Conservation (phyloP, 345 rosid genomes). For the Anacardium occidentale region DNA sequence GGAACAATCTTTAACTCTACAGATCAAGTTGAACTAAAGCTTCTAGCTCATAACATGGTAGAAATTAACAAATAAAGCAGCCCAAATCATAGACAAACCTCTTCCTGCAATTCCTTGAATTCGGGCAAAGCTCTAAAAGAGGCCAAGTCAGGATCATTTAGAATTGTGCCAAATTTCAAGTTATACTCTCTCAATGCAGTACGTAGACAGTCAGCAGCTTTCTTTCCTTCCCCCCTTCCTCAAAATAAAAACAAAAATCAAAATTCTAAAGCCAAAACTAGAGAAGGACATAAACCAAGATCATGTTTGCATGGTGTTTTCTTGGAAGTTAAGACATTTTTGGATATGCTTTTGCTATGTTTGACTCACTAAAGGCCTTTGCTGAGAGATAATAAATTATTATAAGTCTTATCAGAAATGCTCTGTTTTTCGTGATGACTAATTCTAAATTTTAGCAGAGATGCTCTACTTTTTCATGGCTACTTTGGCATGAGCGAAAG, state of each 20-base stretch:
- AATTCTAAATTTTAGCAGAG: neutral
- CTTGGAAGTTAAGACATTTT: neutral
- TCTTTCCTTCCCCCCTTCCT: constrained; percentile 79
- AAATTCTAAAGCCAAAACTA: neutral
- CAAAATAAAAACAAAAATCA: constrained; percentile 25
- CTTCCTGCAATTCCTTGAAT: constrained; percentile 93
- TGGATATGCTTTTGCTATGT: neutral
- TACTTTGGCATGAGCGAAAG: neutral
- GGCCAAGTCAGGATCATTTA: constrained; percentile 95
- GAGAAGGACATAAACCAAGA: neutral
- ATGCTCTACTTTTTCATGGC: neutral
- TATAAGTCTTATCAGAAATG: neutral
- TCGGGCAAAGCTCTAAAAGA: constrained; percentile 90
- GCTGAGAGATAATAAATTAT: neutral
- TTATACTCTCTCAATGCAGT: constrained; percentile 78
- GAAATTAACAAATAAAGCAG: constrained; percentile 7
- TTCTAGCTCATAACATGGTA: neutral
- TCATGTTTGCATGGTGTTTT: neutral
- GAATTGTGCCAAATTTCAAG: constrained; percentile 86
- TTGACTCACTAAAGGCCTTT: neutral
- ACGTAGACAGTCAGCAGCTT: constrained; percentile 79
- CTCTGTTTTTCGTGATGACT: neutral
- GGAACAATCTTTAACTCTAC: constrained; percentile 3
- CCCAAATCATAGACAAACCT: constrained; percentile 41
- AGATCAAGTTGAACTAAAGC: neutral